These are phyloP conservation scores for Calonectria fujianensis DNA, from an alignment of 2,329 filamentous ascomycete species.

Conservation along the genomic window DNA sequence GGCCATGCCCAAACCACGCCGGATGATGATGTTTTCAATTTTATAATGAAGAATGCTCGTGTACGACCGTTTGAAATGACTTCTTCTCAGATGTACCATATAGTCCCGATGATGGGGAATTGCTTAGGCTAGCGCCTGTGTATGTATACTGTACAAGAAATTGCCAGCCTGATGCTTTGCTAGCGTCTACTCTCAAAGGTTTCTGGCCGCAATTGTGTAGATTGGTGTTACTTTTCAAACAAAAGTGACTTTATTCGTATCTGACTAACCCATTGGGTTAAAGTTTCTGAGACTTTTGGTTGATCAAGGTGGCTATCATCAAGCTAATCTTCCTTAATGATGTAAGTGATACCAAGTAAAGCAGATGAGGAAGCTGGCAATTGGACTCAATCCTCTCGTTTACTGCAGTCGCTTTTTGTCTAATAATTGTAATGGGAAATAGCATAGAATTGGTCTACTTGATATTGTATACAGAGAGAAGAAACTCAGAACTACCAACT, in stretches of 20 bases:
- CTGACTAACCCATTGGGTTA: background rate
- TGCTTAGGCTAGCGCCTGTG: background rate
- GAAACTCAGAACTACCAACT: too few relatives aligned
- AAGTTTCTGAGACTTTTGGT: background rate
- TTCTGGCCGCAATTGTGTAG: background rate
- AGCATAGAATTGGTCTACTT: too few relatives aligned
- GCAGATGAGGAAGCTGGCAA: too few relatives aligned
- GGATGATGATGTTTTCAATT: background rate
- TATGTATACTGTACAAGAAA: conserved; percentile 11
- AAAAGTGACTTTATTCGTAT: background rate
- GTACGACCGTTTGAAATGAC: conserved; percentile 21
- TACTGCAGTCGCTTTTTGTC: too few relatives aligned
- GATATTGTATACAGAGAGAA: too few relatives aligned
- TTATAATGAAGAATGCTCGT: conserved; percentile 21
- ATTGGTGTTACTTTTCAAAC: background rate
- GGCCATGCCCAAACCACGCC: background rate
- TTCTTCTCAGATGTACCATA: conserved; percentile 13
- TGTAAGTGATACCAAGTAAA: too few relatives aligned
- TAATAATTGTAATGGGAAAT: too few relatives aligned
- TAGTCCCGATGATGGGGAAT: background rate
- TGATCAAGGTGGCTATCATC: background rate
- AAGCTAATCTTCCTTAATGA: too few relatives aligned
- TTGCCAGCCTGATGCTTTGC: background rate
- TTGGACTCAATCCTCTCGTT: too few relatives aligned
- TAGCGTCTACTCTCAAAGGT: too few relatives aligned